phyloP scores from a whole-genome alignment of 176 grass and related monocot species.

The Zizania latifolia region DNA sequence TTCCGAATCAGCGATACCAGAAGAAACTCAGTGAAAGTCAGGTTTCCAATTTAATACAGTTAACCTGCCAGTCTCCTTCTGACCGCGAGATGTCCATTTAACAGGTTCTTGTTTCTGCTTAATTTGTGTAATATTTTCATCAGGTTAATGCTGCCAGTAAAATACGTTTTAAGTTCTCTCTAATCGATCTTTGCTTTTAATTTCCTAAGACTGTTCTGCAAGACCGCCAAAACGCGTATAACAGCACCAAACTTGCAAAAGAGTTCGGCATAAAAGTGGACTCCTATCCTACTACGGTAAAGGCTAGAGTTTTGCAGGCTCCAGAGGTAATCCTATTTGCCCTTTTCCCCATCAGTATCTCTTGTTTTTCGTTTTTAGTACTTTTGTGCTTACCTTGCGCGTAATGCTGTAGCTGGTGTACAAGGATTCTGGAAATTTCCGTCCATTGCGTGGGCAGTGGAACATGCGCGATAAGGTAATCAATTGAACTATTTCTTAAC shows the following conservation, averaged over 20 bases:
- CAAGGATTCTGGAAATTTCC: conserved; percentile 34
- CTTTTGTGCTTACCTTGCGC: neutral
- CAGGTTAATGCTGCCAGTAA: neutral
- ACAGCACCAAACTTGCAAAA: conserved; percentile 32
- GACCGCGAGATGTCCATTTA: conserved; percentile 29
- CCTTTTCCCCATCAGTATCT: neutral
- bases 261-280: conserved; percentile 74
- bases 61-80: conserved; percentile 33
- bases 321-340: conserved; percentile 36
- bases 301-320: conserved; percentile 50
- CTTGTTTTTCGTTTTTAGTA: neutral
- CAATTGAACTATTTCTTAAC: neutral
- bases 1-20: conserved; percentile 51
- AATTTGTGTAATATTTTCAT: neutral
- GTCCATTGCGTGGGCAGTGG: conserved; percentile 46
- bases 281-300: conserved; percentile 28
- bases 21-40: conserved; percentile 47
- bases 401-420: conserved; percentile 45
- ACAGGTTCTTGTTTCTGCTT: conserved; percentile 19
- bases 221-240: conserved; percentile 40
- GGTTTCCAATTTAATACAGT: conserved; percentile 19
- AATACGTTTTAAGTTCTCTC: neutral
- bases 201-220: conserved; percentile 41
- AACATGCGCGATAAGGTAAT: conserved; percentile 57
- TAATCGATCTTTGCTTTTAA: conserved; percentile 10